A percentile compares a stretch with the other conserved stretches of the same genome.
These are phyloP conservation scores for Grammothele lineata DNA, from an alignment of 768 basidiomycete genomes.

Conservation along the genomic window DNA sequence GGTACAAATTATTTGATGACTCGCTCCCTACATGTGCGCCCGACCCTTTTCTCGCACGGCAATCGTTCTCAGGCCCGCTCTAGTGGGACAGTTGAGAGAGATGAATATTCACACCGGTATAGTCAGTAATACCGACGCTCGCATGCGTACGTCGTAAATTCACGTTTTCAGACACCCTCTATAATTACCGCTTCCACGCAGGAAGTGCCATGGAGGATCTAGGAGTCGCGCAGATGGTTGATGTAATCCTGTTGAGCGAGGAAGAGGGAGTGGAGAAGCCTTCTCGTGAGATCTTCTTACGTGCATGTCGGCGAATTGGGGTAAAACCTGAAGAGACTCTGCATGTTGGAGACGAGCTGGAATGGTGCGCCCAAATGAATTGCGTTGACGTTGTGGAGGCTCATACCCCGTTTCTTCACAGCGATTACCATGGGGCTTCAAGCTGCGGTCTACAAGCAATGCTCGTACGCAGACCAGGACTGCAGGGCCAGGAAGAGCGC, in stretches of 20 bases:
- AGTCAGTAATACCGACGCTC: constrained; percentile 68
- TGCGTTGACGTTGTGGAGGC: too few relatives aligned
- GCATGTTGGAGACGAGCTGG: constrained; percentile 75
- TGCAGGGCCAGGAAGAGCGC: constrained; percentile 42
- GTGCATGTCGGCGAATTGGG: constrained; percentile 33
- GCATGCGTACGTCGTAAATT: constrained; percentile 55
- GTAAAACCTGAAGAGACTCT: constrained; percentile 43
- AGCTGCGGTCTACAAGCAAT: constrained; percentile 52
- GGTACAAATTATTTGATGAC: constrained; percentile 61
- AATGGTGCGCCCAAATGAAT: constrained; percentile 45
- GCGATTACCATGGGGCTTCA: constrained; percentile 63
- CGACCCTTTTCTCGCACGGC: not conserved
- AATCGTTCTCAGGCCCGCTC: not conserved
- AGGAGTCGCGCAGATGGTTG: constrained; percentile 42
- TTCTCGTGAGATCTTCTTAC: constrained; percentile 49
- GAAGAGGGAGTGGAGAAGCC: constrained; percentile 72
- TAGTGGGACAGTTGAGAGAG: constrained; percentile 44
- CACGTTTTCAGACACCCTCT: too few relatives aligned
- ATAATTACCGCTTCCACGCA: constrained; percentile 16
- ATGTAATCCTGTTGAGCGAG: constrained; percentile 65
- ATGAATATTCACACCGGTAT: constrained; percentile 50
- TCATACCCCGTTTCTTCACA: too few relatives aligned
- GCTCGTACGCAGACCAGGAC: constrained; percentile 48
- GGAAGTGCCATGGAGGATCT: constrained; percentile 56
- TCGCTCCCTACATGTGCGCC: constrained; percentile 41